phyloP scores from a whole-genome alignment of 768 basidiomycete genomes.

The Tricholoma terreum region DNA sequence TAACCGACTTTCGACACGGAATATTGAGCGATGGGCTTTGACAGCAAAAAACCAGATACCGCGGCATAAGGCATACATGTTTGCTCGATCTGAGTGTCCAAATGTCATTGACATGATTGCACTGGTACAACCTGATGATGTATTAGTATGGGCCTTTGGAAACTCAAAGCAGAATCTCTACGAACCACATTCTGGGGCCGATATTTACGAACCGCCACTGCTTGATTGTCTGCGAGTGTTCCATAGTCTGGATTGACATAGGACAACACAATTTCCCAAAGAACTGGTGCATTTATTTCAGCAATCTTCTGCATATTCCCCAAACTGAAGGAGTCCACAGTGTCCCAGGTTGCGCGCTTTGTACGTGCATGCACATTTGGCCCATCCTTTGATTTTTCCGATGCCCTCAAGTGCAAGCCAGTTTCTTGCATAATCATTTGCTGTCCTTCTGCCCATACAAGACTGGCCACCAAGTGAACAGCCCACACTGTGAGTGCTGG shows the following conservation, averaged over 20 bases:
- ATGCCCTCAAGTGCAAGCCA: constrained; percentile 10
- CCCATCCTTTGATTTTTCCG: not conserved
- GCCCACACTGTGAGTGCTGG: constrained; percentile 14
- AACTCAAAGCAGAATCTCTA: not conserved
- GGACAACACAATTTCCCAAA: constrained; percentile 9
- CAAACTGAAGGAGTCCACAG: constrained; percentile 11
- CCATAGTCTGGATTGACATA: constrained; percentile 6
- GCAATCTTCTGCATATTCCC: constrained; percentile 9
- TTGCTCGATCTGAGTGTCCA: constrained; percentile 10
- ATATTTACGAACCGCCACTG: not conserved
- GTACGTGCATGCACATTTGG: not conserved
- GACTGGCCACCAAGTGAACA: constrained; percentile 1
- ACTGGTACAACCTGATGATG: constrained; percentile 11
- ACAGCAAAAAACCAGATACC: constrained; percentile 18
- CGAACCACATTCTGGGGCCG: constrained; percentile 12
- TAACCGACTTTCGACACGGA: constrained; percentile 14
- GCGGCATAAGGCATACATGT: constrained; percentile 12
- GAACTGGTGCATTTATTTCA: constrained; percentile 5
- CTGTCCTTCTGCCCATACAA: constrained; percentile 6
- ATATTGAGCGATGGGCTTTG: constrained; percentile 14
- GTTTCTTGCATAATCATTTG: constrained; percentile 4
- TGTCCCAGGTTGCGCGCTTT: constrained; percentile 7
- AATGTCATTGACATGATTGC: constrained; percentile 19
- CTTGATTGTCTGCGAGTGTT: not conserved
- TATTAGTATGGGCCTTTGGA: not conserved